Percentiles rank a stretch among this genome's conserved stretches.
phyloP scores from a whole-genome alignment of 129 eudicot species.

The Smallanthus sonchifolius region DNA sequence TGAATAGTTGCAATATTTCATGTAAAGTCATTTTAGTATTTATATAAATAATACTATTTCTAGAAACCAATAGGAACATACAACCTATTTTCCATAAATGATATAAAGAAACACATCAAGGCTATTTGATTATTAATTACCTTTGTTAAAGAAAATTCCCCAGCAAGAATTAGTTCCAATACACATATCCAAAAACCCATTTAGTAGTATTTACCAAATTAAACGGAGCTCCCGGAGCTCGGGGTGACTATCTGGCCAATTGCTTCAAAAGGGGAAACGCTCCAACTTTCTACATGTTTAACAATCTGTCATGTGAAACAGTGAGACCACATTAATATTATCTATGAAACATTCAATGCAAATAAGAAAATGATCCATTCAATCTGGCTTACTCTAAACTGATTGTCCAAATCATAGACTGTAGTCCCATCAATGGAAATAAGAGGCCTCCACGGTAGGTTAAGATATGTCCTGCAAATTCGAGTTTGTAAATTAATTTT shows the following conservation, averaged over 20 bases:
- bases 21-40: no score
- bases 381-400: slow-evolving; percentile 38
- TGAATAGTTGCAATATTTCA: no score
- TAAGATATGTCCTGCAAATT: slow-evolving; percentile 73
- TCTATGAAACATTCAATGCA: neutral
- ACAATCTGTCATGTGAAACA: slow-evolving; percentile 51
- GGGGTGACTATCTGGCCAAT: slow-evolving; percentile 81
- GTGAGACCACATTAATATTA: slow-evolving; percentile 1
- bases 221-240: slow-evolving; percentile 18
- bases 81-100: no score
- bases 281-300: slow-evolving; percentile 91
- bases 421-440: slow-evolving; percentile 74
- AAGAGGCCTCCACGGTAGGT: slow-evolving; percentile 93
- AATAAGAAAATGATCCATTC: neutral
- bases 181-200: neutral
- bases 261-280: slow-evolving; percentile 80
- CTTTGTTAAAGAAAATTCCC: neutral
- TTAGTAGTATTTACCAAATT: slow-evolving; percentile 11
- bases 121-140: no score
- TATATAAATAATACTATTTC: no score
- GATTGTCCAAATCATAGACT: slow-evolving; percentile 58
- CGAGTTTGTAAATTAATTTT: neutral
- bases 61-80: no score
- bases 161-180: neutral
- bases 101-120: no score